Evolutionary conservation across 2,329 filamentous ascomycete genomes (phyloP), one percentile per base, ranked within the genome.

Genomic region (Biscogniauxia marginata): DNA sequence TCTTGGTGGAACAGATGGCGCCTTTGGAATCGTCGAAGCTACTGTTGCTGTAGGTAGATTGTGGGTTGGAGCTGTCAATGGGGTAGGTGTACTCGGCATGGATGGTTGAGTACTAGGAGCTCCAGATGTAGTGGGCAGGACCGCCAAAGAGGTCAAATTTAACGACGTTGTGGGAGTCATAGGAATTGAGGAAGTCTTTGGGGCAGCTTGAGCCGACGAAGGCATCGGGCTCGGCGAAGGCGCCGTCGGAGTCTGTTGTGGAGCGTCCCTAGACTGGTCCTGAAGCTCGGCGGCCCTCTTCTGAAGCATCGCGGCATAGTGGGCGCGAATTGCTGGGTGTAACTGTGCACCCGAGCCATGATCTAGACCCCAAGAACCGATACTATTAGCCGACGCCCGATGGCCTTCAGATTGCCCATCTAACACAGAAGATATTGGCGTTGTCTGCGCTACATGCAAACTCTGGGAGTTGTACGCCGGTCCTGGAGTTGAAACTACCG

Each of bases 261-360:
- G 45, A 4, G 30, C 21, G 11, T 19, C 24, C 43, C 16, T 43
- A 19, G 55, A 46, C n/a, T 57, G 48, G 8, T 21, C 51, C 47
- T 59, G 57, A 24, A 50, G 20, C 18, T 65, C 63, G 2, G 54
- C 30, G 23, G 64, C 61, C 25, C 61, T 62, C 22, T 52, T 64
- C 49, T 69, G 64, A 46, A 71, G 46, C 63, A 70, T 62, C 8
- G 65, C 64, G 13, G 67, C 68, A 58, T 70, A 70, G 22, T 68
- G 68, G 30, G 67, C 62, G 25, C 67, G 61, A 23, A 71, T 70
- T 13, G 69, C 70, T 30, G 70, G 70, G 46, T 71, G 70, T 34
- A 71, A 49, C 46, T 66, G 60, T 20, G 63, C 54, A 11, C 54
- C 51, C 45, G 54, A 50, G 19, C 49, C 60, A 18, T 52, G 45